These are phyloP conservation scores for Botryotinia convoluta DNA, from an alignment of 2,329 filamentous ascomycete genomes.

Conservation along the genomic window DNA sequence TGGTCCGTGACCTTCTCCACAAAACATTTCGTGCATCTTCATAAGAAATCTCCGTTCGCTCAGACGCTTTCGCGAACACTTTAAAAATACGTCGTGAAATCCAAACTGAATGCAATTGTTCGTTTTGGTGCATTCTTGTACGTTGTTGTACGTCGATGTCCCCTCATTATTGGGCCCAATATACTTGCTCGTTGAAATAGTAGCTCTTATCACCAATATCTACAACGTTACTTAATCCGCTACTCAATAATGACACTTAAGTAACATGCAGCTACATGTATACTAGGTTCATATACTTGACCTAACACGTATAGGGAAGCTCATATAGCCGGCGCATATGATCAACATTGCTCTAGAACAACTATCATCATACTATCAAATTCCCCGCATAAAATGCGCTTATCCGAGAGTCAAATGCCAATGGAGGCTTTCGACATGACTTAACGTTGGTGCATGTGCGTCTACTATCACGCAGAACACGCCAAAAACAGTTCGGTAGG, in stretches of 20 bases:
- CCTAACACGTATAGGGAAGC: conserved; percentile 18
- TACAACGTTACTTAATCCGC: conserved; percentile 14
- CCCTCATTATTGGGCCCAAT: background rate
- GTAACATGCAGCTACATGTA: conserved; percentile 10
- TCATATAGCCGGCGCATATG: conserved; percentile 19
- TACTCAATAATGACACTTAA: background rate
- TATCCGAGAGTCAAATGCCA: conserved; percentile 15
- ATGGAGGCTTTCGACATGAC: background rate
- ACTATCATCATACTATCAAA: conserved; percentile 11
- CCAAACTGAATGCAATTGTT: background rate
- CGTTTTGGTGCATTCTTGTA: background rate
- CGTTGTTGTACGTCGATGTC: background rate
- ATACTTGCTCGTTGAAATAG: background rate
- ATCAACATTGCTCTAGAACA: conserved; percentile 18
- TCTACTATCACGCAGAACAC: conserved; percentile 9
- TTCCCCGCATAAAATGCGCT: conserved; percentile 6
- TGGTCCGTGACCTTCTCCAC: background rate
- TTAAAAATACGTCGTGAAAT: background rate
- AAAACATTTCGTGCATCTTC: background rate
- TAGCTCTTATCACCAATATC: conserved; percentile 9
- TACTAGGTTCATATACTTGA: background rate
- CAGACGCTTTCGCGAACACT: background rate
- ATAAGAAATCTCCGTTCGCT: conserved; percentile 13
- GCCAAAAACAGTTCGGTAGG: background rate
- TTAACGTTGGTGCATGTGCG: conserved; percentile 12